Conservation (phyloP, 768 basidiomycete species). For the Kwoniella botswanensis region DNA sequence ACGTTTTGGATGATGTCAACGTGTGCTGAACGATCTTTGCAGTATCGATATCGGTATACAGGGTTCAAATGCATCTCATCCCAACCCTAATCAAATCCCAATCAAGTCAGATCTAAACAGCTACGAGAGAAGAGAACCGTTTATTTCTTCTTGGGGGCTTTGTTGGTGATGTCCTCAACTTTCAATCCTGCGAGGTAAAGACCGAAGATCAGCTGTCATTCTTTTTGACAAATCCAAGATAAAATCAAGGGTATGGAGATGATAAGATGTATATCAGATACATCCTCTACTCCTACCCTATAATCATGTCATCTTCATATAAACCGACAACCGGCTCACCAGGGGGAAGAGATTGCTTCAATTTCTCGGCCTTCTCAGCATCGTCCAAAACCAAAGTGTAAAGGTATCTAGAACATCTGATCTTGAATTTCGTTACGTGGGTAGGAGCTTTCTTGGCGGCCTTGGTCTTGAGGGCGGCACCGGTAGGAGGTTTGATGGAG, state of each 20-base stretch:
- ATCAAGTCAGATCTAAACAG: neutral
- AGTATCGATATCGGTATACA: slow-evolving; percentile 27
- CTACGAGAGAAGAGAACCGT: slow-evolving; percentile 2
- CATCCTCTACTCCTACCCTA: neutral
- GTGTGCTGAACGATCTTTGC: no score
- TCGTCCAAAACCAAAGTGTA: slow-evolving; percentile 97
- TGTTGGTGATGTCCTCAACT: slow-evolving; percentile 55
- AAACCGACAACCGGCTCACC: slow-evolving; percentile 64
- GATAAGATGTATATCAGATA: neutral
- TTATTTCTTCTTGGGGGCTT: slow-evolving; percentile 58
- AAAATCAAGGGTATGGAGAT: no score
- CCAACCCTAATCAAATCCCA: slow-evolving; percentile 2
- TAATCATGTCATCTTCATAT: neutral
- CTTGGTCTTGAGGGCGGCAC: slow-evolving; percentile 51
- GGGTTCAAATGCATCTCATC: slow-evolving; percentile 30
- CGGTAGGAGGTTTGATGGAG: slow-evolving; percentile 43
- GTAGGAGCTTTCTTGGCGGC: slow-evolving; percentile 43
- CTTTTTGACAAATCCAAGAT: no score
- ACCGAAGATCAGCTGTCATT: neutral
- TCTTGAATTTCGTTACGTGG: slow-evolving; percentile 88
- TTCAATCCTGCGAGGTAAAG: slow-evolving; percentile 42
- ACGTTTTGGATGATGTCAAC: no score
- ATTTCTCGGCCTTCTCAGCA: slow-evolving; percentile 97
- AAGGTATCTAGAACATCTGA: slow-evolving; percentile 80
- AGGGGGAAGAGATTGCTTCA: slow-evolving; percentile 91